Base-by-base conservation (phyloP, 306 rosid genomes). In the Dryas alaskensis region DNA sequence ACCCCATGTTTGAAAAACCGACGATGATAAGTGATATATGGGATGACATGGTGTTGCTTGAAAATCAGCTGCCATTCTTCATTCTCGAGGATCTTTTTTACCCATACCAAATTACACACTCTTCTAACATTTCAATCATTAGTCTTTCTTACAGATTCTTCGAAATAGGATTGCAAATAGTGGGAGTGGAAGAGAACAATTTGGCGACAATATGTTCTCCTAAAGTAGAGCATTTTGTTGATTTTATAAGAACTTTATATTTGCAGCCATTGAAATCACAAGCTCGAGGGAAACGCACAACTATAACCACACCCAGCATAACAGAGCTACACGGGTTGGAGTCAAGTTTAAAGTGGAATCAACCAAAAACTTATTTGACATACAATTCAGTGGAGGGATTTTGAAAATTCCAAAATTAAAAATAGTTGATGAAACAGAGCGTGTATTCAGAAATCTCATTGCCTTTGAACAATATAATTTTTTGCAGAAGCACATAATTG, bases 391-490 rank as follows among this genome's bases (percentile, higher is more conserved):
- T 0, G 14, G 70, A 22, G 81, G 84, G 22, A 59, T 70, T 22
- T 39, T 84, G 52, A 73, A 50, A 69, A 84, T 84, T 70, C 89
- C 89, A 16, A 31, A 65, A 4, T 44, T 80, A 25, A 10, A n/a
- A 47, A 39, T 80, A 22, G 0, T 19, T 57, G 83, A 61, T 1
- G 3, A 4, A 0, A 70, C 81, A 0, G 82, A 78, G 47, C 22
- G 60, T 0, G 3, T 13, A 3, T 8, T 80, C 12, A 17, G 84
- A 44, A 85, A 82, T 51, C 42, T 83, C 6, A 4, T 84, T 3
- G 87, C 84, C 12, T 84, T 75, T 42, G 88, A 87, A 71, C 72
- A 74, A 3, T 71, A 78, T 14, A 75, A 83, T 58, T 60, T 3
- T 62, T 1, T 0, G 37, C 37, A 0, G 37, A 1, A 31, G 48